Percentiles rank a stretch among this genome's conserved stretches.
Evolutionary conservation across 371 early-diverging fungal species (phyloP).

Genomic region (Lichtheimia ornata): DNA sequence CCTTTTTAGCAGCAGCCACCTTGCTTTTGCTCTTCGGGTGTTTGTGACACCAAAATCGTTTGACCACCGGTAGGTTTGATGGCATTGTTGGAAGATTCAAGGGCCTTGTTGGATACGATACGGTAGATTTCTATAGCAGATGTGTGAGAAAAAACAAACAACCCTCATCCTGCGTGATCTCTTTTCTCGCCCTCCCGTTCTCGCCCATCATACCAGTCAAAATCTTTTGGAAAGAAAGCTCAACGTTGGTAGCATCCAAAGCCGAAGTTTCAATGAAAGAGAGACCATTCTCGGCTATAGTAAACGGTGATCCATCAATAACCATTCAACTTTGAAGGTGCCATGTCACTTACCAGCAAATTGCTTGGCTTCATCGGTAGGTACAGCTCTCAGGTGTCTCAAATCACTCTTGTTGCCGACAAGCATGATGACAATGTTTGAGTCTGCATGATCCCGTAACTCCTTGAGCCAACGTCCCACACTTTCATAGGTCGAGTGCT

Average conservation of each 20-base stretch:
- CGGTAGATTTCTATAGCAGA: conserved; percentile 91
- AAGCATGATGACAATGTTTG: conserved; percentile 97
- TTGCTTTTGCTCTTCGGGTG: conserved; percentile 68
- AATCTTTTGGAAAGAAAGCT: conserved; percentile 90
- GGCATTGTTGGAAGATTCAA: conserved; percentile 73
- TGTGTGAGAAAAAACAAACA: background rate
- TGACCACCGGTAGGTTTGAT: conserved; percentile 78
- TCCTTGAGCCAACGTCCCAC: conserved; percentile 98
- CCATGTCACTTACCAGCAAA: conserved; percentile 80
- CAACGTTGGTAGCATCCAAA: conserved; percentile 93
- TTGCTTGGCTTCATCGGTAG: conserved; percentile 95
- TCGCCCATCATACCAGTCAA: conserved; percentile 69
- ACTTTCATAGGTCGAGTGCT: conserved; percentile 94
- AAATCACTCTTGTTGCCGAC: conserved; percentile 99
- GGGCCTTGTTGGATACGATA: conserved; percentile 91
- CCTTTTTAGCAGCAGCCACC: conserved; percentile 65
- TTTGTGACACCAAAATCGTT: conserved; percentile 73
- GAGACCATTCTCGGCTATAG: conserved; percentile 81
- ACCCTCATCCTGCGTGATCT: no score
- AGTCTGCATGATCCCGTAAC: conserved; percentile 96
- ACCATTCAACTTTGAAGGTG: background rate
- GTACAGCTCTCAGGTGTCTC: conserved; percentile 93
- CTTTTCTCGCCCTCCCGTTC: background rate
- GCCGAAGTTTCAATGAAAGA: conserved; percentile 97
- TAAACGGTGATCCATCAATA: background rate